phyloP scores from a whole-genome alignment of 2,329 filamentous ascomycete genomes.

The Cercospora sp. region DNA sequence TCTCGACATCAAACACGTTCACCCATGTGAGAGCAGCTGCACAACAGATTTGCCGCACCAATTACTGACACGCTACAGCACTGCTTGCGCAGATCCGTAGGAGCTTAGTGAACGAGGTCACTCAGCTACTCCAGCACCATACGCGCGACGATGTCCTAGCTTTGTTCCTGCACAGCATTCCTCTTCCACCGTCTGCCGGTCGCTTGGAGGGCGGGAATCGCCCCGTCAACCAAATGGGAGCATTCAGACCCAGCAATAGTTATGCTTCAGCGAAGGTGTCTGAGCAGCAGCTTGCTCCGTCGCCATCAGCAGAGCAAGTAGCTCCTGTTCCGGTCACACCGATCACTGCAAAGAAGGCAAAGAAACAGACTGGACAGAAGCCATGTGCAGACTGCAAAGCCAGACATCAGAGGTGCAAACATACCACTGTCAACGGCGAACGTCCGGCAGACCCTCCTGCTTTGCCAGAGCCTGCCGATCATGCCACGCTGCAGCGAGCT shows the following conservation, averaged over 20 bases:
- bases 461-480: background rate
- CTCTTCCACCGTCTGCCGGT: background rate
- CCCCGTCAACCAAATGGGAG: background rate
- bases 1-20: constrained; percentile 7
- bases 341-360: constrained; percentile 1
- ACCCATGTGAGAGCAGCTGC: background rate
- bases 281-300: background rate
- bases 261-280: background rate
- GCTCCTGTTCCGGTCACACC: constrained; percentile 3
- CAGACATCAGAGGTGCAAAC: background rate
- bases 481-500: background rate
- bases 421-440: background rate
- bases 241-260: background rate
- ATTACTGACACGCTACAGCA: background rate
- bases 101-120: background rate
- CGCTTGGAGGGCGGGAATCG: background rate
- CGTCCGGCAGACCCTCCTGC: background rate
- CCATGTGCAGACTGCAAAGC: background rate
- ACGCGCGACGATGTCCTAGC: constrained; percentile 8
- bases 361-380: background rate
- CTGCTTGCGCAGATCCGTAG: background rate
- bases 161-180: background rate
- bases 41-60: background rate
- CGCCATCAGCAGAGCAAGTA: background rate
- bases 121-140: background rate